Evolutionary conservation across 768 basidiomycete species (phyloP), one percentile per base, ranked within the genome.

Genomic region (Lactarius psammicola): DNA sequence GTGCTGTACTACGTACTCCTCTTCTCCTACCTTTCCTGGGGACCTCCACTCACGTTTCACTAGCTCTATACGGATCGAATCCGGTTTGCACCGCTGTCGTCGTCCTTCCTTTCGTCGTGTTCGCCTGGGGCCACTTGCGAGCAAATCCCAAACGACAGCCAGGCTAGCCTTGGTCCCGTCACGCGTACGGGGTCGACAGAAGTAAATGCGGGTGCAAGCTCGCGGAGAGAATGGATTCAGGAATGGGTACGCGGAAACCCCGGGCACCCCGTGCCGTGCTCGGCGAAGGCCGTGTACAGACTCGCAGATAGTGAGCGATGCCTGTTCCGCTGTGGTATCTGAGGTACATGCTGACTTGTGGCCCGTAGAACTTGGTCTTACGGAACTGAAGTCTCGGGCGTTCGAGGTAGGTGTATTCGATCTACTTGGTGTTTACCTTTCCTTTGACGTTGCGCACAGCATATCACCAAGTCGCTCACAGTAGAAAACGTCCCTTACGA

Each of bases 11-110:
- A 92, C 75, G 92, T 92, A 70, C 31, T 34, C 30, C 33, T 49
- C 38, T 49, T 46, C 40, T 20, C n/a, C n/a, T 30, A 3, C 31
- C 13, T 31, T 13, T 28, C 33, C 28, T 36, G 58, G 30, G n/a
- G 28, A n/a, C 28, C 5, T 23, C 34, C 53, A 31, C 55, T 55
- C 10, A 55, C 49, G 4, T 33, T 46, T 18, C 36, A 23, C 62
- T 69, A 93, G 92, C 78, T 95, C 30, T 95, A 95, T 74, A 95
- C 93, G 18, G 91, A 94, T 71, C 82, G 82, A 31, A 89, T 95
- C 68, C 82, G 87, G 33, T 95, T 95, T 69, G 90, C 94, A 0
- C 93, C 93, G 0, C 78, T 95, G 20, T 85, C 91, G 0, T 95
- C 94, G 7, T 83, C 85, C 36, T 89, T 90, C 68, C 40, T 77